A percentile compares a stretch with the other conserved stretches of the same genome.
Evolutionary conservation across 106 monocot genomes (phyloP).

Genomic region (Acorus calamus): DNA sequence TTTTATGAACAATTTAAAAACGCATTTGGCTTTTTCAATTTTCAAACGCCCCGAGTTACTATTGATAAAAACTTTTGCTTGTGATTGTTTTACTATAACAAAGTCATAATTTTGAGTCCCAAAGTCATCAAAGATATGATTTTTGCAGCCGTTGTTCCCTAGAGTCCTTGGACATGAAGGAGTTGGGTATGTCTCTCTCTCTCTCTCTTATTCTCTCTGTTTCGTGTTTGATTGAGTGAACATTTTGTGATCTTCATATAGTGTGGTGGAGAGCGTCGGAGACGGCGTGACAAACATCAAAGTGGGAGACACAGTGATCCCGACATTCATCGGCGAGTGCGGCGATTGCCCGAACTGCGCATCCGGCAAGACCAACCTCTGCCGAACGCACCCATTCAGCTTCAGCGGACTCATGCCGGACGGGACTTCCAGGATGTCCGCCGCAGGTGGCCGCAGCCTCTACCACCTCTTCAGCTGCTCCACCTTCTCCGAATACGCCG

Average conservation of each 20-base stretch:
- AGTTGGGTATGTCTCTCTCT: slow-evolving; percentile 1
- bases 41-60: no score
- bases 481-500: slow-evolving; percentile 6
- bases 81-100: neutral
- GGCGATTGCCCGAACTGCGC: slow-evolving; percentile 7
- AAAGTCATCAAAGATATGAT: neutral
- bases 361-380: slow-evolving; percentile 7
- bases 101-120: neutral
- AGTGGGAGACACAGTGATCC: slow-evolving; percentile 10
- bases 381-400: slow-evolving; percentile 1
- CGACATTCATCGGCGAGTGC: slow-evolving; percentile 9
- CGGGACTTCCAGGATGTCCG: slow-evolving; percentile 6
- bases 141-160: slow-evolving; percentile 5
- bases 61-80: no score
- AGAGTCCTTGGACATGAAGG: slow-evolving; percentile 9
- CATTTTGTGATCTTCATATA: neutral
- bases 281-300: slow-evolving; percentile 7
- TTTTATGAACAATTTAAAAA: no score
- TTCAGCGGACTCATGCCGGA: slow-evolving; percentile 3
- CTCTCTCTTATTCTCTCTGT: neutral
- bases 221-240: neutral
- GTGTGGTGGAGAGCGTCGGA: slow-evolving; percentile 11
- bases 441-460: slow-evolving; percentile 3
- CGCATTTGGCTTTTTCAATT: no score
- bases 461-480: slow-evolving; percentile 14